Base-by-base conservation (phyloP, 192 early-diverging fungal genomes). In the Fimicolochytrium jonesii region DNA sequence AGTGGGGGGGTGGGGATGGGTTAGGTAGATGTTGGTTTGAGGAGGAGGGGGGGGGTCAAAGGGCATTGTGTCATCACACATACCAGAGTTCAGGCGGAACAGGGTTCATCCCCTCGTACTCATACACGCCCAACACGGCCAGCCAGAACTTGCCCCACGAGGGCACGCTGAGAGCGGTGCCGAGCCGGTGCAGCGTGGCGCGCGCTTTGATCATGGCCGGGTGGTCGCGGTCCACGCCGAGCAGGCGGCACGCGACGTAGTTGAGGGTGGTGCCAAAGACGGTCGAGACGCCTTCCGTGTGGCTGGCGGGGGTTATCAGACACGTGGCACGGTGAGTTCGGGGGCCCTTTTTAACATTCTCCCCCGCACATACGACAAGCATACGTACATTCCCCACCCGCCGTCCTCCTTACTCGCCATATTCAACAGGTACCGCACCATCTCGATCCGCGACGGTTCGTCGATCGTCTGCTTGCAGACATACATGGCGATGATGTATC, bases 91-190 rank as follows among this genome's bases (percentile, higher is more conserved):
- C 97, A 4, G 95, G 91, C 4, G 94, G 94, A 36, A 99, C 76
- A 42, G 95, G 92, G 65, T 97, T 97, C 77, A 94, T 85, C 10
- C 97, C 97, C 59, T 92, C 87, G 87, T 90, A 99, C 39, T 96
- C 90, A 72, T 99, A 99, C 6, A 90, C 83, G 59, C 89, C 88
- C 68, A 99, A 75, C 22, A 87, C 80, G 18, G 89, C 68, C 9
- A 99, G 87, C 97, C 97, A 99, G 71, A 99, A 97, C 70, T 99
- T 99, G 20, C 95, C 97, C 97, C 97, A 99, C 25, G 93, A 84
- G 37, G 97, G 92, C 17, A 84, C 80, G 32, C 86, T 90, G 2
- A 75, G 72, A 17, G 97, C 92, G 35, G 94, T 90, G 43, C 94
- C 89, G 30, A 96, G 77, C 57, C 75, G 73, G 70, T 93, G 94